These are phyloP conservation scores for Trypethelium eluteriae DNA, from an alignment of 495 filamentous ascomycete genomes.

Conservation along the genomic window DNA sequence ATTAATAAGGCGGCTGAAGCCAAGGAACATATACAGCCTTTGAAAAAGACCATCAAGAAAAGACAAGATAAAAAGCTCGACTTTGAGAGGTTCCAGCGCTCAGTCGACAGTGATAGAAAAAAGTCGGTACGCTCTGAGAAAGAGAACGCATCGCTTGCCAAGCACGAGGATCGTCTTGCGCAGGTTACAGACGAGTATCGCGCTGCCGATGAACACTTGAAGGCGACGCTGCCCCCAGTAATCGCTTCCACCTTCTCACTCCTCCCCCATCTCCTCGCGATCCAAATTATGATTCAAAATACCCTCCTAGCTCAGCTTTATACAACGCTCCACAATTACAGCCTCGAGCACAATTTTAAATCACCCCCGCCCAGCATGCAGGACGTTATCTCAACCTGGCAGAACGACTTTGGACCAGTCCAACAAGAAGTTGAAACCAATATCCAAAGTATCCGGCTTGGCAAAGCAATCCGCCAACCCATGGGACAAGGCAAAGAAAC, in stretches of 20 bases:
- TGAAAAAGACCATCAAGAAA: constrained; percentile 89
- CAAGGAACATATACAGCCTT: constrained; percentile 60
- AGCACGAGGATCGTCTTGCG: constrained; percentile 67
- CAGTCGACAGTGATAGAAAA: constrained; percentile 60
- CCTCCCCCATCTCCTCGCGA: constrained; percentile 65
- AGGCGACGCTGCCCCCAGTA: constrained; percentile 65
- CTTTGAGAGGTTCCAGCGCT: constrained; percentile 72
- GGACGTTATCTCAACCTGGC: constrained; percentile 64
- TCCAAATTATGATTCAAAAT: constrained; percentile 75
- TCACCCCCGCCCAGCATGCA: constrained; percentile 67
- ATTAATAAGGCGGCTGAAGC: constrained; percentile 66
- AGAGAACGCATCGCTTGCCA: constrained; percentile 67
- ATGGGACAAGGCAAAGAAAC: constrained; percentile 38
- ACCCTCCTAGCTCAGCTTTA: constrained; percentile 76
- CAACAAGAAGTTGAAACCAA: constrained; percentile 64
- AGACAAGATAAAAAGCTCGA: constrained; percentile 84
- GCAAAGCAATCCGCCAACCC: constrained; percentile 63
- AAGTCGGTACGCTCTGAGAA: constrained; percentile 66
- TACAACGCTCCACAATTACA: constrained; percentile 72
- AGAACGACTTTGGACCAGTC: constrained; percentile 54
- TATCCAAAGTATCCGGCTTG: constrained; percentile 58
- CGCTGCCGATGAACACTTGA: constrained; percentile 73
- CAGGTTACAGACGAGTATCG: constrained; percentile 58
- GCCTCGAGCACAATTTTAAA: constrained; percentile 60
- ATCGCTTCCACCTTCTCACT: constrained; percentile 68